Conservation (phyloP, 768 basidiomycete genomes). For the Rhizopogon roseolus region DNA sequence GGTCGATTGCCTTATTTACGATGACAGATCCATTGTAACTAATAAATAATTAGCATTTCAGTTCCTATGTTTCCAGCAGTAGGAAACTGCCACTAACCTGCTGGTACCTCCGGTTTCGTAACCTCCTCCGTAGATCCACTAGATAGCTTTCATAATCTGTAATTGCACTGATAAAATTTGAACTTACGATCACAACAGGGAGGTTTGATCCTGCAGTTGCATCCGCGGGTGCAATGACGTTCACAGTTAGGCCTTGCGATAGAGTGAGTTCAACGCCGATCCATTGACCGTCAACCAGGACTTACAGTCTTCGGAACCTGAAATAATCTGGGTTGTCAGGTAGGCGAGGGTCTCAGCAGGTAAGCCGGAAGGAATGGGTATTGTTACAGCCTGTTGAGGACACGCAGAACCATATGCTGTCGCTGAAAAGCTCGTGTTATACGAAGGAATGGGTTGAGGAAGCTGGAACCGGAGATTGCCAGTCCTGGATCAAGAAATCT, state of each 20-base stretch:
- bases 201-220: constrained; percentile 38
- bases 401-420: constrained; percentile 32
- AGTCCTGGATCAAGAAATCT: constrained; percentile 13
- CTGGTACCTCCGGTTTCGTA: constrained; percentile 26
- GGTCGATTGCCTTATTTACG: constrained; percentile 28
- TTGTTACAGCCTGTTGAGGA: constrained; percentile 26
- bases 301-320: constrained; percentile 45
- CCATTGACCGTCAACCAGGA: background rate
- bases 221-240: constrained; percentile 42
- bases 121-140: constrained; percentile 33
- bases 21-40: constrained; percentile 16
- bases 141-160: background rate
- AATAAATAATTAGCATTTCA: background rate
- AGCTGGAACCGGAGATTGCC: constrained; percentile 31
- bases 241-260: constrained; percentile 42
- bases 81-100: background rate
- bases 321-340: constrained; percentile 26
- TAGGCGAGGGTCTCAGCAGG: constrained; percentile 12
- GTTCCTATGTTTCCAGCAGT: background rate
- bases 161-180: background rate
- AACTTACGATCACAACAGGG: constrained; percentile 49
- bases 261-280: background rate
- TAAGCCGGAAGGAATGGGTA: constrained; percentile 10
- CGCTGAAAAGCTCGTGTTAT: too few species aligned
- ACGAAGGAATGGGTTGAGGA: background rate